Evolutionary conservation across 2,329 filamentous ascomycete species (phyloP).

Genomic region (Biscogniauxia sp.): DNA sequence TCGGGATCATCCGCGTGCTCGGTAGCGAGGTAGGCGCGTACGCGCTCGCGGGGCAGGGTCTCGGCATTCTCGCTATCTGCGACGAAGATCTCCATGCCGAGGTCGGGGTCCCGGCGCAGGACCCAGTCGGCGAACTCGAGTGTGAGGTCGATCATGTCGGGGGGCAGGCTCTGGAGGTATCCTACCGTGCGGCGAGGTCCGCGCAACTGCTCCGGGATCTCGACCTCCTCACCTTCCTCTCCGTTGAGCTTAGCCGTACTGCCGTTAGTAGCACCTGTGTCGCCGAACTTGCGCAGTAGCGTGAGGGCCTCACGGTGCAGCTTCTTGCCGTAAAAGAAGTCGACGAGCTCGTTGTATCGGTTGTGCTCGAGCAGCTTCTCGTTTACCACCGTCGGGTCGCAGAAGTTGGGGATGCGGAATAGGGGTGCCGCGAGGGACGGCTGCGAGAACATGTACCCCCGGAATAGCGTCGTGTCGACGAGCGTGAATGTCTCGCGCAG

Average conservation of each 20-base stretch:
- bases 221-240: conserved; percentile 28
- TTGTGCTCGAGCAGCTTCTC: conserved; percentile 86
- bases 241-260: conserved; percentile 39
- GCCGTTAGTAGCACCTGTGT: conserved; percentile 27
- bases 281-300: conserved; percentile 76
- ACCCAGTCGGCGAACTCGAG: conserved; percentile 92
- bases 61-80: conserved; percentile 95
- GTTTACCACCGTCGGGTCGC: conserved; percentile 92
- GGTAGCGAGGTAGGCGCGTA: conserved; percentile 66
- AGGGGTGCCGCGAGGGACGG: conserved; percentile 83
- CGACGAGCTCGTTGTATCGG: conserved; percentile 90
- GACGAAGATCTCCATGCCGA: conserved; percentile 90
- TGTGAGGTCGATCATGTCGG: conserved; percentile 85
- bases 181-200: conserved; percentile 81
- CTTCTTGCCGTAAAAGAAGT: conserved; percentile 95
- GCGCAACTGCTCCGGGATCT: conserved; percentile 51
- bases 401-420: conserved; percentile 96
- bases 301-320: conserved; percentile 85
- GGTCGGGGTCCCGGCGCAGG: conserved; percentile 64
- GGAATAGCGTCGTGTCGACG: conserved; percentile 92
- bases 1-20: conserved; percentile 58
- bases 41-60: conserved; percentile 72
- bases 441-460: conserved; percentile 89
- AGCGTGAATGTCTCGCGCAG: conserved; percentile 75
- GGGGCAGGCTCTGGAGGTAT: conserved; percentile 86